These are phyloP conservation scores for Yarrowia osloensis DNA, from an alignment of 805 yeast genomes.

Conservation along the genomic window DNA sequence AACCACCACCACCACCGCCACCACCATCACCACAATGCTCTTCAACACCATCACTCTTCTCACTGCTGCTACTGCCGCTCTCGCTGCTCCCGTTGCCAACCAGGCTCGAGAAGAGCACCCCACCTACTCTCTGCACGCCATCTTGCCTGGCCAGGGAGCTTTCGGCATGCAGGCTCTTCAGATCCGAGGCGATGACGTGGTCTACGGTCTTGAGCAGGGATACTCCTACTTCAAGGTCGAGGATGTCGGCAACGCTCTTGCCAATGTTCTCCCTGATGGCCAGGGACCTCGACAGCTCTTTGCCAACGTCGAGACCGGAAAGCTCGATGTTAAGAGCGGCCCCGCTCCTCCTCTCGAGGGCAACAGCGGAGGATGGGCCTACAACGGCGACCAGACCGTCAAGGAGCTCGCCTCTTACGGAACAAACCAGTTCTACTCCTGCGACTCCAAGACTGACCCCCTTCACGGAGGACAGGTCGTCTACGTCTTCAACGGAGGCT, in stretches of 20 bases:
- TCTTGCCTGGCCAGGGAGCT: not conserved
- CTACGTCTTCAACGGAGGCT: not conserved
- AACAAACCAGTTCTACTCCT: not conserved
- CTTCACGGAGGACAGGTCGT: not conserved
- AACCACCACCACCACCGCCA: not conserved
- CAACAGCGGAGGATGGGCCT: not conserved
- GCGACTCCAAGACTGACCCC: not conserved
- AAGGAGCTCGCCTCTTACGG: not conserved
- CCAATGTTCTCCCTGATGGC: not conserved
- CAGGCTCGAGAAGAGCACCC: not conserved
- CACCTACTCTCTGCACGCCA: not conserved
- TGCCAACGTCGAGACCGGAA: not conserved
- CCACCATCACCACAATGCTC: not conserved
- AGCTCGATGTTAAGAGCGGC: not conserved
- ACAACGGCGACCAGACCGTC: not conserved
- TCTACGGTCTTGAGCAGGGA: not conserved
- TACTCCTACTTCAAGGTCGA: not conserved
- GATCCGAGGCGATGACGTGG: not conserved
- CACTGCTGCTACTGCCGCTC: not conserved
- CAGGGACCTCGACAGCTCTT: not conserved
- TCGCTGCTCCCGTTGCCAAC: not conserved
- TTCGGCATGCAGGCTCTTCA: not conserved
- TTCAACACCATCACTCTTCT: not conserved
- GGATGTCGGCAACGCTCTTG: not conserved
- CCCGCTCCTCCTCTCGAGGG: slow-evolving; percentile 1